Evolutionary conservation across 371 early-diverging fungal genomes (phyloP), one percentile per base, ranked within the genome.

Genomic region (Lichtheimia hyalospora): DNA sequence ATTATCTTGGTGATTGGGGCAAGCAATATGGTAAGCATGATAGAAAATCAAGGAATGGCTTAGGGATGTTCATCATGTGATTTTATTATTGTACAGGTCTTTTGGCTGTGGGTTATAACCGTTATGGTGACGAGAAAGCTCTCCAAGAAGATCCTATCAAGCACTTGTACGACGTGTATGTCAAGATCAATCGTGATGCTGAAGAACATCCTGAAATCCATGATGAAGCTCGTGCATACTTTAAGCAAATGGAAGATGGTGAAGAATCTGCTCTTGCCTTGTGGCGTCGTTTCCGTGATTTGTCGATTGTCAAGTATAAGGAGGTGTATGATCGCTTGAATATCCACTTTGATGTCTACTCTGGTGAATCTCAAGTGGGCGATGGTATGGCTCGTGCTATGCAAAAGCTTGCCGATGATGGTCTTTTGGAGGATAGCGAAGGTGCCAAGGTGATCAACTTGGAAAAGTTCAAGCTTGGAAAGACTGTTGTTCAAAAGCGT

Each of bases 1-100:
- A 99, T 85, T 99, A 99, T 74, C 82, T 99, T 40, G 99, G 99
- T 60, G 99, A 99, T 75, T 99, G 99, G 99, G 99, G 99, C 58
- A 99, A 98, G 73, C 99, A 99, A 75, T 99, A 96, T 75, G 99
- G 84, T 82, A 77, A 69, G 75, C 50, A 39, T 8, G 34, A 34
- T 10, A 8, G 1, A 15, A 23, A 15, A 52, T 16, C 2, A 34
- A 44, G 14, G 0, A 42, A 52, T 14, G 43, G 54, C 25, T 14
- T 24, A 52, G 49, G 49, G 21, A 25, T 51, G 2, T 51, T 51
- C 18, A 15, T 43, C 10, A 41, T 23, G 3, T n/a, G 13, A 8
- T 20, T 28, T 2, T 25, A 21, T n/a, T 20, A 8, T 20, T 28
- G 8, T 25, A 21, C 23, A 83, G 85, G 96, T 66, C 77, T 99